A percentile compares a stretch with the other conserved stretches of the same genome.
phyloP scores from a whole-genome alignment of 441 rosid genomes.

The Rhodomyrtus psidioides region DNA sequence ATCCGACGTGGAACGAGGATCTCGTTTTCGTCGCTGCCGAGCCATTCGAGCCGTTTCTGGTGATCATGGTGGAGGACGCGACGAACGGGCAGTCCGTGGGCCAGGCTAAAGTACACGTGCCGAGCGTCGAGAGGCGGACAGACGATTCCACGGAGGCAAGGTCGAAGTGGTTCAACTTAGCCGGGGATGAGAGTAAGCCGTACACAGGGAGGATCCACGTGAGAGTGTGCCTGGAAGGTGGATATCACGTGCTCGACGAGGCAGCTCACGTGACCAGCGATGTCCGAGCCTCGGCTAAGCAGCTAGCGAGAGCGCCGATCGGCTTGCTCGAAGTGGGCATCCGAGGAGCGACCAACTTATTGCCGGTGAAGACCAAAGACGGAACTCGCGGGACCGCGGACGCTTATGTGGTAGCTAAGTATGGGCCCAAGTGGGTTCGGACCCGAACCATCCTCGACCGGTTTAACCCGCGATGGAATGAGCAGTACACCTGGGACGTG shows the following conservation, averaged over 20 bases:
- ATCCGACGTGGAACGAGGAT: conserved; percentile 69
- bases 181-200: conserved; percentile 31
- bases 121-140: conserved; percentile 41
- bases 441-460: conserved; percentile 56
- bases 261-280: conserved; percentile 73
- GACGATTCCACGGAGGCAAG: conserved; percentile 38
- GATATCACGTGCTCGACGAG: conserved; percentile 63
- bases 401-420: conserved; percentile 64
- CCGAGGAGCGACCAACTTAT: conserved; percentile 56
- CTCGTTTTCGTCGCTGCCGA: conserved; percentile 60
- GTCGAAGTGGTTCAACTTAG: conserved; percentile 74
- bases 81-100: conserved; percentile 40
- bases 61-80: conserved; percentile 43
- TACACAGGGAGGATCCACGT: conserved; percentile 59
- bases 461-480: conserved; percentile 69
- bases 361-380: conserved; percentile 56
- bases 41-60: conserved; percentile 61
- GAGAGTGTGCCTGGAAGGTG: conserved; percentile 51
- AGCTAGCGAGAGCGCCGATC: conserved; percentile 48
- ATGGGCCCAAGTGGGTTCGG: conserved; percentile 62
- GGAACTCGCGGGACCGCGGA: conserved; percentile 70
- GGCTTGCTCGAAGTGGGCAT: conserved; percentile 58
- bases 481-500: conserved; percentile 66
- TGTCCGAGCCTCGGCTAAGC: conserved; percentile 54
- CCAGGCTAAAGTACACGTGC: conserved; percentile 43